Conservation (phyloP, 1,139 yeast genomes). For the Pichia sp. region DNA sequence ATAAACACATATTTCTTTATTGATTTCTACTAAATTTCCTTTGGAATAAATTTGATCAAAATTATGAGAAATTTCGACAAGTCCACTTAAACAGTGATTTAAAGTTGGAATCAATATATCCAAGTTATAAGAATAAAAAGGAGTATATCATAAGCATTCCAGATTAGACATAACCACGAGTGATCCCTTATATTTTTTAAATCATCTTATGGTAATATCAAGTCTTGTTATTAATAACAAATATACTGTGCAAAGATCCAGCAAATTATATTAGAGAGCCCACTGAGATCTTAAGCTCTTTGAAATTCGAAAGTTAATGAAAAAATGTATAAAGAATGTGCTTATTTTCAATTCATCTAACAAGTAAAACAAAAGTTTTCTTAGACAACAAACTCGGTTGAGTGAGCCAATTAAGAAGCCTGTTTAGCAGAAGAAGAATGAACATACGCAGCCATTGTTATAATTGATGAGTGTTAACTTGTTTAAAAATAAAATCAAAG, state of each 20-base stretch:
- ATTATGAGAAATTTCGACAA: conserved; percentile 11
- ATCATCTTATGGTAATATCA: conserved; percentile 28
- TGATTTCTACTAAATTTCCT: conserved; percentile 22
- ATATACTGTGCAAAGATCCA: conserved; percentile 17
- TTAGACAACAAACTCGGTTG: neutral
- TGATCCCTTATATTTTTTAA: neutral
- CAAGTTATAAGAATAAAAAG: neutral
- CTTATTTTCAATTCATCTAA: neutral
- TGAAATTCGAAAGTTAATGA: neutral
- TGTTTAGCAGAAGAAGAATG: neutral
- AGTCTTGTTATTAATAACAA: conserved; percentile 3
- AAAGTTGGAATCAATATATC: conserved; percentile 5
- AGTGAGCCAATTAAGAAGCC: neutral
- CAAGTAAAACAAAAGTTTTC: neutral
- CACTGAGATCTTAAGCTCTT: conserved; percentile 7
- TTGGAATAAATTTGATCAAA: conserved; percentile 30
- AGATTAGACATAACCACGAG: conserved; percentile 29
- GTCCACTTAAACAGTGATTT: conserved; percentile 9
- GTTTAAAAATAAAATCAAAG: neutral
- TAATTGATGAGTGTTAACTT: neutral
- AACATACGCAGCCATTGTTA: conserved; percentile 11
- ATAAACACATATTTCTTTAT: conserved; percentile 10
- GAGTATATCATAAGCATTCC: conserved; percentile 17
- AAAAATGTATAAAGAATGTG: conserved; percentile 1
- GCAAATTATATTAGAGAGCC: conserved; percentile 8